These are phyloP conservation scores for Suillus fuscotomentosus DNA, from an alignment of 768 basidiomycete species.

Conservation along the genomic window DNA sequence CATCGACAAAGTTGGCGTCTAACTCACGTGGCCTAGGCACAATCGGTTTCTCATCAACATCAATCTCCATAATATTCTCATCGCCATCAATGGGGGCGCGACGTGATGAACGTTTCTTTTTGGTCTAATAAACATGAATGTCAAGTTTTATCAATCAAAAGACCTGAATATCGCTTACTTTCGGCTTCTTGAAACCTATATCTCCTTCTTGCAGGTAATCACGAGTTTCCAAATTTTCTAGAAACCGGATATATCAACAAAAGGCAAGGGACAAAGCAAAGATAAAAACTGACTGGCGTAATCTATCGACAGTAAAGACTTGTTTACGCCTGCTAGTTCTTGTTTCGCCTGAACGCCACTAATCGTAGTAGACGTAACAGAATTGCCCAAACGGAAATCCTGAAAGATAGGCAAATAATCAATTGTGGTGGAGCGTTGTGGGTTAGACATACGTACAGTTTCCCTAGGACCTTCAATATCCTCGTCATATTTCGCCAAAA, in stretches of 20 bases:
- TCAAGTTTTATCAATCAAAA: slow-evolving; percentile 4
- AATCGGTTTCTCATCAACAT: slow-evolving; percentile 76
- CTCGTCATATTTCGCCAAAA: slow-evolving; percentile 94
- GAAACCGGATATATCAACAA: neutral
- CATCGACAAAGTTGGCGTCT: slow-evolving; percentile 91
- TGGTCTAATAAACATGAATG: slow-evolving; percentile 55
- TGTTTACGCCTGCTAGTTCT: slow-evolving; percentile 64
- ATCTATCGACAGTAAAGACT: slow-evolving; percentile 79
- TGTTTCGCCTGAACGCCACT: slow-evolving; percentile 44
- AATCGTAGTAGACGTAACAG: slow-evolving; percentile 39
- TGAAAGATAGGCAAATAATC: slow-evolving; percentile 30
- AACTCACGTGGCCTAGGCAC: slow-evolving; percentile 69
- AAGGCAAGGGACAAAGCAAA: neutral
- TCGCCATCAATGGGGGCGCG: slow-evolving; percentile 46
- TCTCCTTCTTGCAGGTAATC: slow-evolving; percentile 94
- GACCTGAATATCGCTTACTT: slow-evolving; percentile 43
- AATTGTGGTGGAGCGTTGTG: neutral
- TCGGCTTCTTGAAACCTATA: slow-evolving; percentile 92
- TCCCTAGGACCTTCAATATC: slow-evolving; percentile 75
- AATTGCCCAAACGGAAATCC: slow-evolving; percentile 86
- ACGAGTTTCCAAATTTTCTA: slow-evolving; percentile 82
- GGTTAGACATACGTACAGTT: slow-evolving; percentile 44
- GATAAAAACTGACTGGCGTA: slow-evolving; percentile 71
- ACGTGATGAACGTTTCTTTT: slow-evolving; percentile 85
- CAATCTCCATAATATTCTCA: slow-evolving; percentile 68